Conservation (phyloP, 1,284 basidiomycete genomes). For the Microstroma glucosiphilum region DNA sequence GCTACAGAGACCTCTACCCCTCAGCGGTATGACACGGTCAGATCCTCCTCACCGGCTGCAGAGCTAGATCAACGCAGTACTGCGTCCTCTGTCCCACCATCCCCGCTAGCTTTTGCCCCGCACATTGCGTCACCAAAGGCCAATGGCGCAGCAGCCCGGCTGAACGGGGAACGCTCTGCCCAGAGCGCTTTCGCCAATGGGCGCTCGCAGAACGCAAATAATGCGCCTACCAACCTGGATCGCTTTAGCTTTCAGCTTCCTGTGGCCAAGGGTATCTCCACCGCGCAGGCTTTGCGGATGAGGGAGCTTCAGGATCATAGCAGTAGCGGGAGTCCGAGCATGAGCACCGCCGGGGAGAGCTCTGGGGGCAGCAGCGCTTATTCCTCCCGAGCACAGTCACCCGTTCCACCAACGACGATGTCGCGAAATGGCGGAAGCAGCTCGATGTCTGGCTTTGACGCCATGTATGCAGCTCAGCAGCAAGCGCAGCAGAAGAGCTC, state of each 20-base stretch:
- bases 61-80: neutral
- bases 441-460: neutral
- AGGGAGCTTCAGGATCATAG: neutral
- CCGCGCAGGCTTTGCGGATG: neutral
- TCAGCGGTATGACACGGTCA: neutral
- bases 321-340: neutral
- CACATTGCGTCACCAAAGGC: neutral
- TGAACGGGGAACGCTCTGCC: neutral
- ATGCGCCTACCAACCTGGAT: neutral
- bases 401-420: neutral
- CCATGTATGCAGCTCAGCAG: constrained; percentile 1
- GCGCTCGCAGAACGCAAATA: neutral
- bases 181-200: neutral
- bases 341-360: neutral
- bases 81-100: neutral
- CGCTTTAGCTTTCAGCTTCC: neutral
- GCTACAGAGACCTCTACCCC: neutral
- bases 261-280: neutral
- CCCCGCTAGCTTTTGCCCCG: neutral
- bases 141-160: neutral
- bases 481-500: neutral
- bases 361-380: neutral
- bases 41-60: neutral
- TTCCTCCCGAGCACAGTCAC: constrained; percentile 1
- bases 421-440: neutral